Conservation (phyloP, 2,329 filamentous ascomycete genomes). For the Phyllosticta paracitricarpa region DNA sequence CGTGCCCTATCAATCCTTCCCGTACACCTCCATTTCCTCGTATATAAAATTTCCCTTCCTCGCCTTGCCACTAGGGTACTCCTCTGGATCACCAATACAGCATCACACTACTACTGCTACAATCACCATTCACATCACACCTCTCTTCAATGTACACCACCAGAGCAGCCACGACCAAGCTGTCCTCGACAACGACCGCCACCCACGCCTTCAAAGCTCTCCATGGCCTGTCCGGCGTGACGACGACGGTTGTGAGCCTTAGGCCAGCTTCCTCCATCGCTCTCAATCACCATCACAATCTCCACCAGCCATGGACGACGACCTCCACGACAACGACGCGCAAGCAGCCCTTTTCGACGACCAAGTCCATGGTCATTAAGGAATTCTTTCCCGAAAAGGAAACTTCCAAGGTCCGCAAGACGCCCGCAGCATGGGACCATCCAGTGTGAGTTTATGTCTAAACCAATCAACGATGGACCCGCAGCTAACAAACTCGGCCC, state of each 20-base stretch:
- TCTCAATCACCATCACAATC: background rate
- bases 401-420: slow-evolving; percentile 34
- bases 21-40: background rate
- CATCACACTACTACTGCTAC: background rate
- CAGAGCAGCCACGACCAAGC: background rate
- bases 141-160: slow-evolving; percentile 8
- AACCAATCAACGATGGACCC: background rate
- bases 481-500: background rate
- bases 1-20: slow-evolving; percentile 1
- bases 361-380: slow-evolving; percentile 23
- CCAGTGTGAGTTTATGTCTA: slow-evolving; percentile 26
- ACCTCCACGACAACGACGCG: slow-evolving; percentile 11
- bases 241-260: slow-evolving; percentile 8
- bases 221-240: slow-evolving; percentile 14
- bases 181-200: background rate
- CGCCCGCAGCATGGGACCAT: slow-evolving; percentile 40
- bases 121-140: background rate
- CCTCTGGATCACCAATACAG: background rate
- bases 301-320: slow-evolving; percentile 8
- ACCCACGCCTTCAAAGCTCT: slow-evolving; percentile 16
- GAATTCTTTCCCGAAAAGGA: slow-evolving; percentile 39
- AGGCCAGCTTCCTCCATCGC: slow-evolving; percentile 17
- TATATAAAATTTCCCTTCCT: slow-evolving; percentile 3
- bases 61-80: background rate
- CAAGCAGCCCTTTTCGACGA: slow-evolving; percentile 33